Conservation (phyloP, 2,329 filamentous ascomycete species). For the Cercospora sp. region DNA sequence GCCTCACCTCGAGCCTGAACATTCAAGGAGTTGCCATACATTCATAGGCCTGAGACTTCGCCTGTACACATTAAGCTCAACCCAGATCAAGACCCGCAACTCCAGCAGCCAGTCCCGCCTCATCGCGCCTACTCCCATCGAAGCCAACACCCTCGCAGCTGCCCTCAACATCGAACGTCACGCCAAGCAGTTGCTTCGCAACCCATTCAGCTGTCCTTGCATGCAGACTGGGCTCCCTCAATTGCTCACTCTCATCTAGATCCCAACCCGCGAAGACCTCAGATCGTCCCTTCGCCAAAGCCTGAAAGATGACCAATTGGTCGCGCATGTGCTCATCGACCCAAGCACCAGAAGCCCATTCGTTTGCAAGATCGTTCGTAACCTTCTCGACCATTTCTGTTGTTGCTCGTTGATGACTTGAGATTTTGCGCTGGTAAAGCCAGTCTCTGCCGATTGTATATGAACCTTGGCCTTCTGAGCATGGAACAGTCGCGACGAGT, state of each 20-base stretch:
- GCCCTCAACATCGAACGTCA: constrained; percentile 42
- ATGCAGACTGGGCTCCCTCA: constrained; percentile 46
- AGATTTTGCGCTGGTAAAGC: constrained; percentile 46
- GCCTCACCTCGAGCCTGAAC: neutral
- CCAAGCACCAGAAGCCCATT: constrained; percentile 50
- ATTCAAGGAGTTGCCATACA: no score
- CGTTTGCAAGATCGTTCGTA: constrained; percentile 46
- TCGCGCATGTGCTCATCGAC: constrained; percentile 59
- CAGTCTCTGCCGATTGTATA: constrained; percentile 55
- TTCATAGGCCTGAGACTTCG: no score
- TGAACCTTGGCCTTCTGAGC: constrained; percentile 34
- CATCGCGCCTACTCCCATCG: neutral
- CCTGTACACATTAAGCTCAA: neutral
- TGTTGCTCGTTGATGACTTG: constrained; percentile 18
- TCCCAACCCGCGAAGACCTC: constrained; percentile 30
- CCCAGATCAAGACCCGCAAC: neutral
- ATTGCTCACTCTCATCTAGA: constrained; percentile 19
- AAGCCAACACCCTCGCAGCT: constrained; percentile 40
- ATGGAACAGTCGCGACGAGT: constrained; percentile 51
- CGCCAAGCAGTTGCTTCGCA: constrained; percentile 41
- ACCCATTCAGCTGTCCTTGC: constrained; percentile 51
- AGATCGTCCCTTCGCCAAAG: constrained; percentile 50
- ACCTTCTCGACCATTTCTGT: constrained; percentile 47
- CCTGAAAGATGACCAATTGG: constrained; percentile 61
- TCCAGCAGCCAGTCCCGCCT: neutral